phyloP scores from a whole-genome alignment of 352 stramenopile genomes.

The Halophytophthora batemanensis region DNA sequence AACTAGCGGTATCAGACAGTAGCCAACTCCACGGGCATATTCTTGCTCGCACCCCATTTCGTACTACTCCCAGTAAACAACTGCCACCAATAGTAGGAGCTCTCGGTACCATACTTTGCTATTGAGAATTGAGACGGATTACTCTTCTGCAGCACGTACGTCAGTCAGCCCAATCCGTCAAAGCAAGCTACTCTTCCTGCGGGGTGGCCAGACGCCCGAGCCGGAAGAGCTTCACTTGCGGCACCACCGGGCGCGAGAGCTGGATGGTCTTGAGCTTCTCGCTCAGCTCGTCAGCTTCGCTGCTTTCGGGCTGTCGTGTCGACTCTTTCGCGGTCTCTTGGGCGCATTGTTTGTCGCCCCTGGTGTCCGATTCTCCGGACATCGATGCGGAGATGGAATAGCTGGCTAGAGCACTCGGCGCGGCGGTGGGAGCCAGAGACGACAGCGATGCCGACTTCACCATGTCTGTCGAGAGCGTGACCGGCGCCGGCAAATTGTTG shows the following conservation, averaged over 20 bases:
- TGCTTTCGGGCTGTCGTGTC: constrained; percentile 24
- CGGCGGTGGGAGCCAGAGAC: background rate
- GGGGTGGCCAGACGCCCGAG: constrained; percentile 7
- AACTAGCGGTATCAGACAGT: no score
- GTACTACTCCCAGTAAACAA: no score
- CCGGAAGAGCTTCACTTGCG: constrained; percentile 43
- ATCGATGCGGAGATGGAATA: constrained; percentile 4
- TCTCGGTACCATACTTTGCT: no score
- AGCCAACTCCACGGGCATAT: no score
- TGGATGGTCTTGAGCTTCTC: constrained; percentile 70
- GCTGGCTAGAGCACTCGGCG: constrained; percentile 10
- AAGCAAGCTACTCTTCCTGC: no score
- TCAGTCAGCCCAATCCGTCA: no score
- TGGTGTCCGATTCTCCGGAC: background rate
- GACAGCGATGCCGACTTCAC: constrained; percentile 5
- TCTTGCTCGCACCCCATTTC: no score
- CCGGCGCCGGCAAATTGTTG: constrained; percentile 3
- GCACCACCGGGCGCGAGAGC: constrained; percentile 54
- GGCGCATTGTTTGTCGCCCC: constrained; percentile 12
- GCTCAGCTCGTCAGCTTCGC: constrained; percentile 49
- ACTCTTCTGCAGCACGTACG: no score
- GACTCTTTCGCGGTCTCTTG: background rate
- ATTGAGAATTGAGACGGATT: no score
- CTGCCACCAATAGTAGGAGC: no score
- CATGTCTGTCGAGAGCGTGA: constrained; percentile 3